These are phyloP conservation scores for Aspergillus sp. DNA, from an alignment of 2,329 filamentous ascomycete species.

Conservation along the genomic window DNA sequence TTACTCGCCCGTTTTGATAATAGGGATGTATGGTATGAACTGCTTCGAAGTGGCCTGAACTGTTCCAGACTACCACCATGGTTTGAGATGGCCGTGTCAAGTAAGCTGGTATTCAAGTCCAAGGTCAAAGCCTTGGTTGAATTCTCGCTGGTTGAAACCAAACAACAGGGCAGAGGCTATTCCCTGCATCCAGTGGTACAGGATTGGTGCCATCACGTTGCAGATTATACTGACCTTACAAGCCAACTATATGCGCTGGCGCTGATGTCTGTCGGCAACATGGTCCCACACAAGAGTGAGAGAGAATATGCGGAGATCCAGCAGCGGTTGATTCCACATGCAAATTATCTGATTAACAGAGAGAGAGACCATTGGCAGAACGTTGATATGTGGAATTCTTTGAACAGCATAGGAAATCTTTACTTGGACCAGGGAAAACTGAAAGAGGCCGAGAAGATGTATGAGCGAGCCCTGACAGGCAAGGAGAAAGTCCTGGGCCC, in stretches of 20 bases:
- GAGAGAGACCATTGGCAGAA: background rate
- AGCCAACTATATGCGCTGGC: constrained; percentile 12
- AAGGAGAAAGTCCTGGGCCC: constrained; percentile 2
- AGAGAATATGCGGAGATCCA: constrained; percentile 15
- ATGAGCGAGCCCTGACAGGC: constrained; percentile 3
- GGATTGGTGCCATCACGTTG: constrained; percentile 16
- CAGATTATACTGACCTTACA: background rate
- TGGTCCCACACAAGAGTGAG: background rate
- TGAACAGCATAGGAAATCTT: constrained; percentile 13
- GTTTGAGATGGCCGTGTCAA: constrained; percentile 17
- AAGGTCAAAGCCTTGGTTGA: constrained; percentile 19
- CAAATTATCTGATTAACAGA: constrained; percentile 9
- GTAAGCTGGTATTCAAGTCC: constrained; percentile 19
- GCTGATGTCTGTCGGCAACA: constrained; percentile 16
- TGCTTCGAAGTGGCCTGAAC: constrained; percentile 26
- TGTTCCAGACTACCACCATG: constrained; percentile 15
- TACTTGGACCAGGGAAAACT: constrained; percentile 23
- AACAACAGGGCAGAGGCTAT: constrained; percentile 25
- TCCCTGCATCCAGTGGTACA: constrained; percentile 28
- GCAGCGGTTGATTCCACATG: constrained; percentile 19
- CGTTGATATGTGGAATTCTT: constrained; percentile 7
- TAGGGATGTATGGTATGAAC: constrained; percentile 47
- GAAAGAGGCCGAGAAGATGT: constrained; percentile 21
- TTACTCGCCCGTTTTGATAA: constrained; percentile 47
- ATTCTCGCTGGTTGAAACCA: constrained; percentile 27